These are phyloP conservation scores for Cicer pinnatifidum DNA, from an alignment of 306 rosid genomes.

Conservation along the genomic window DNA sequence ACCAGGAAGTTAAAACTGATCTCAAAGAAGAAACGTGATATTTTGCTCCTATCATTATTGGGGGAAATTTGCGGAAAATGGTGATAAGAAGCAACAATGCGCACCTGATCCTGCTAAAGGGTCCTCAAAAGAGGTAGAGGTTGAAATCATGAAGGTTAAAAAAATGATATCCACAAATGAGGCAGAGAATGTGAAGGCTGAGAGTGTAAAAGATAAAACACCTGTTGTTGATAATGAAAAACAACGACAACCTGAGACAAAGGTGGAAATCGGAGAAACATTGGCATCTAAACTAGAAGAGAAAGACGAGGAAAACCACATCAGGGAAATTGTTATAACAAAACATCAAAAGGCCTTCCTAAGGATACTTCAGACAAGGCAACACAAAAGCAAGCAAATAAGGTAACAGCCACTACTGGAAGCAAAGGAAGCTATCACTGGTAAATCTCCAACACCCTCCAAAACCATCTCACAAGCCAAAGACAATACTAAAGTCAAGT, in stretches of 20 bases:
- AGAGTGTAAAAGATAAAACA: slow-evolving; percentile 28
- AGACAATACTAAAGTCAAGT: slow-evolving; percentile 53
- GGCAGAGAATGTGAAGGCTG: slow-evolving; percentile 31
- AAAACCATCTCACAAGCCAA: slow-evolving; percentile 50
- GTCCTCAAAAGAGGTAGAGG: slow-evolving; percentile 32
- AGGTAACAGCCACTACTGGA: slow-evolving; percentile 64
- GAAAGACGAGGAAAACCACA: slow-evolving; percentile 27
- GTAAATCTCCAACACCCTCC: slow-evolving; percentile 50
- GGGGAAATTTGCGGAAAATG: slow-evolving; percentile 40
- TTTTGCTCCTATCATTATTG: slow-evolving; percentile 31
- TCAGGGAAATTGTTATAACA: slow-evolving; percentile 42
- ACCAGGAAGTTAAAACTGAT: slow-evolving; percentile 33
- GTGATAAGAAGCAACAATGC: slow-evolving; percentile 32
- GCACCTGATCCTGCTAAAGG: slow-evolving; percentile 40
- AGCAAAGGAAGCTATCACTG: slow-evolving; percentile 62
- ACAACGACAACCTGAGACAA: slow-evolving; percentile 37
- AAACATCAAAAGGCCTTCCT: neutral
- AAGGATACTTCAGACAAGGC: slow-evolving; percentile 37
- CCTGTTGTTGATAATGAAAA: slow-evolving; percentile 29
- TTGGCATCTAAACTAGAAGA: slow-evolving; percentile 43
- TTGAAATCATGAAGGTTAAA: slow-evolving; percentile 40
- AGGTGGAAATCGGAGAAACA: slow-evolving; percentile 41
- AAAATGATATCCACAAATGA: slow-evolving; percentile 34
- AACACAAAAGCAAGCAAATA: slow-evolving; percentile 55
- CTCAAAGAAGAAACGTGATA: slow-evolving; percentile 23